Conservation (phyloP, 2,329 filamentous ascomycete genomes). For the Xylariaceae sp. region DNA sequence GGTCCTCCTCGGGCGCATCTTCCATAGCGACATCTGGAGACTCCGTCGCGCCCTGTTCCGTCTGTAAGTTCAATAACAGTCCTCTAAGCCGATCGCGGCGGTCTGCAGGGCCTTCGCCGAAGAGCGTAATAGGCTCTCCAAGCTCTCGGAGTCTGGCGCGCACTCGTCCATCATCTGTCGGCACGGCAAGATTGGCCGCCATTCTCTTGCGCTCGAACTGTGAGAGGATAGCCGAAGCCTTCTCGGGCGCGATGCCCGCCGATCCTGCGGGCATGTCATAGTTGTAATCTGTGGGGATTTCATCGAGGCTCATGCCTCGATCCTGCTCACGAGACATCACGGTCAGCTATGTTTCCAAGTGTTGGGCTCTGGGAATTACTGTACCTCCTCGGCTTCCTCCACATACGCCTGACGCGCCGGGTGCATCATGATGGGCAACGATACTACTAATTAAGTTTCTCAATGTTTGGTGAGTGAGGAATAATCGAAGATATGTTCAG, state of each 20-base stretch:
- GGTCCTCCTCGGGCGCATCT: slow-evolving; percentile 57
- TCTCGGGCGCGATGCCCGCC: slow-evolving; percentile 68
- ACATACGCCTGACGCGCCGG: slow-evolving; percentile 90
- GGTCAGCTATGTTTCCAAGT: slow-evolving; percentile 18
- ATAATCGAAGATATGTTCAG: background rate
- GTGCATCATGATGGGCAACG: slow-evolving; percentile 59
- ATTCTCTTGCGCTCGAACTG: slow-evolving; percentile 90
- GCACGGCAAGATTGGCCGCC: slow-evolving; percentile 83
- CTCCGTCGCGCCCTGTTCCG: slow-evolving; percentile 52
- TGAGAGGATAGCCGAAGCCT: slow-evolving; percentile 75
- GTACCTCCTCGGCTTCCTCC: slow-evolving; percentile 73
- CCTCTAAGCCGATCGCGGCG: slow-evolving; percentile 81
- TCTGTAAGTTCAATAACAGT: slow-evolving; percentile 68
- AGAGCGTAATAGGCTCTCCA: slow-evolving; percentile 90
- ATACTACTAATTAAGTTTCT: background rate
- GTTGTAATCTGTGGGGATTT: slow-evolving; percentile 65
- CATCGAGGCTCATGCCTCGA: slow-evolving; percentile 33
- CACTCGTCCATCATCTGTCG: slow-evolving; percentile 87
- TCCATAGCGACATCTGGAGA: slow-evolving; percentile 57
- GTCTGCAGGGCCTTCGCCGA: slow-evolving; percentile 83
- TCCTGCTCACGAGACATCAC: slow-evolving; percentile 25
- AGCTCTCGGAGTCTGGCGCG: slow-evolving; percentile 74
- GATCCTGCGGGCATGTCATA: slow-evolving; percentile 68
- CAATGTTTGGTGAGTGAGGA: background rate
- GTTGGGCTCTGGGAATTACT: slow-evolving; percentile 28